A percentile compares a stretch with the other conserved stretches of the same genome.
These are phyloP conservation scores for Termitomyces sp. DNA, from an alignment of 768 basidiomycete species.

Conservation along the genomic window DNA sequence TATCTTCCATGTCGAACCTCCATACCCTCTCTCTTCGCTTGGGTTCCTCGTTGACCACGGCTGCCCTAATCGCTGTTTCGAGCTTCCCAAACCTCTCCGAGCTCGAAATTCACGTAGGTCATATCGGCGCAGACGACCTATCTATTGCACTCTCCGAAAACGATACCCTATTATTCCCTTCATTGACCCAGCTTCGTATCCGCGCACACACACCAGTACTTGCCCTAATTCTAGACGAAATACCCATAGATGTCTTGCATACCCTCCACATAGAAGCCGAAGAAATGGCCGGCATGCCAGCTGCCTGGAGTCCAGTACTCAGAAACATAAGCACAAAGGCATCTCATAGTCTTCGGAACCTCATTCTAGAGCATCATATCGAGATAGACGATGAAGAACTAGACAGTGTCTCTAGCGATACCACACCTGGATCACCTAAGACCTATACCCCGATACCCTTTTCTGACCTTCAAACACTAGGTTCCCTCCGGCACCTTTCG, in stretches of 20 bases:
- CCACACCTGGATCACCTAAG: slow-evolving; percentile 6
- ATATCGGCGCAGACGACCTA: slow-evolving; percentile 24
- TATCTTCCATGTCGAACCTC: slow-evolving; percentile 27
- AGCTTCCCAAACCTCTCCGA: slow-evolving; percentile 30
- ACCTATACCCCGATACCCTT: slow-evolving; percentile 19
- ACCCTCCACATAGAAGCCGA: slow-evolving; percentile 35
- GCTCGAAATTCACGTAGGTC: slow-evolving; percentile 39
- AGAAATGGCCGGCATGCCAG: slow-evolving; percentile 15
- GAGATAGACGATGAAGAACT: slow-evolving; percentile 27
- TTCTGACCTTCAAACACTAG: slow-evolving; percentile 27
- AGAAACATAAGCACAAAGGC: slow-evolving; percentile 21
- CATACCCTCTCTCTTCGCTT: slow-evolving; percentile 32
- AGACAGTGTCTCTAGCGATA: slow-evolving; percentile 14
- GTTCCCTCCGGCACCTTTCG: slow-evolving; percentile 26
- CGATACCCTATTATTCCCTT: slow-evolving; percentile 23
- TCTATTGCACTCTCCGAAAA: slow-evolving; percentile 8
- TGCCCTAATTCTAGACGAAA: slow-evolving; percentile 25
- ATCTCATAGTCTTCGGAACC: slow-evolving; percentile 24
- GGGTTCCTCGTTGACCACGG: slow-evolving; percentile 29
- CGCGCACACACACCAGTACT: slow-evolving; percentile 29
- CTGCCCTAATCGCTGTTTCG: slow-evolving; percentile 30
- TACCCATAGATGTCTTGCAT: slow-evolving; percentile 26
- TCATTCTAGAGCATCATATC: slow-evolving; percentile 39
- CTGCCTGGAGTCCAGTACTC: slow-evolving; percentile 32
- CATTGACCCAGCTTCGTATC: slow-evolving; percentile 33